Evolutionary conservation across 192 early-diverging fungal species (phyloP).

Genomic region (Radiomyces spectabilis): DNA sequence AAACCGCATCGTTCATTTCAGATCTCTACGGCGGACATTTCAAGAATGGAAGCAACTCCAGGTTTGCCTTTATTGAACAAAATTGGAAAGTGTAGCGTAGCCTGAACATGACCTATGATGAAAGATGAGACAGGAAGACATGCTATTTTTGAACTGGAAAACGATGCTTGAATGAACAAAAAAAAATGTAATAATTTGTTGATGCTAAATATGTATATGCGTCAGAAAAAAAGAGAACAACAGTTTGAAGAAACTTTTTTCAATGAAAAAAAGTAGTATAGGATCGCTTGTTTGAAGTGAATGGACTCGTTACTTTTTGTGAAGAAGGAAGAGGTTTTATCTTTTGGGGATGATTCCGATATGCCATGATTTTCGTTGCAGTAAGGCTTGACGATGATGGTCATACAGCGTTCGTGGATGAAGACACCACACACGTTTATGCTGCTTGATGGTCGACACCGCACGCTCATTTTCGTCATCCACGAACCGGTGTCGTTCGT

Average conservation of each 20-base stretch:
- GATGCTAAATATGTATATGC: neutral
- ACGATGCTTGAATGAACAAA: neutral
- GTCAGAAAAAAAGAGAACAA: neutral
- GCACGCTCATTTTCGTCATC: slow-evolving; percentile 11
- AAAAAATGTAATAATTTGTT: neutral
- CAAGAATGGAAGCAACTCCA: too few species aligned
- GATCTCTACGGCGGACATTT: too few species aligned
- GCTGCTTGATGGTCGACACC: slow-evolving; percentile 9
- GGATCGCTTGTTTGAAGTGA: neutral
- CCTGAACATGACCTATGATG: too few species aligned
- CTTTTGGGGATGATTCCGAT: slow-evolving; percentile 21
- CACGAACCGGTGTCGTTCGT: neutral
- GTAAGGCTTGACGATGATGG: neutral
- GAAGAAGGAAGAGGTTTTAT: slow-evolving; percentile 2
- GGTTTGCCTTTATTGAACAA: too few species aligned
- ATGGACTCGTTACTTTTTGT: neutral
- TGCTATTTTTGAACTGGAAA: too few species aligned
- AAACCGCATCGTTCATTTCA: too few species aligned
- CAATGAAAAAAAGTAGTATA: neutral
- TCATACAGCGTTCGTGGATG: neutral
- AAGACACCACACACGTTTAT: slow-evolving; percentile 23
- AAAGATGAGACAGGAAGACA: too few species aligned
- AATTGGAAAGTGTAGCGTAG: too few species aligned
- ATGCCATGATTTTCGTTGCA: slow-evolving; percentile 17
- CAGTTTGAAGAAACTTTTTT: neutral